Conservation (phyloP, 345 rosid genomes). For the Corymbia maculata region DNA sequence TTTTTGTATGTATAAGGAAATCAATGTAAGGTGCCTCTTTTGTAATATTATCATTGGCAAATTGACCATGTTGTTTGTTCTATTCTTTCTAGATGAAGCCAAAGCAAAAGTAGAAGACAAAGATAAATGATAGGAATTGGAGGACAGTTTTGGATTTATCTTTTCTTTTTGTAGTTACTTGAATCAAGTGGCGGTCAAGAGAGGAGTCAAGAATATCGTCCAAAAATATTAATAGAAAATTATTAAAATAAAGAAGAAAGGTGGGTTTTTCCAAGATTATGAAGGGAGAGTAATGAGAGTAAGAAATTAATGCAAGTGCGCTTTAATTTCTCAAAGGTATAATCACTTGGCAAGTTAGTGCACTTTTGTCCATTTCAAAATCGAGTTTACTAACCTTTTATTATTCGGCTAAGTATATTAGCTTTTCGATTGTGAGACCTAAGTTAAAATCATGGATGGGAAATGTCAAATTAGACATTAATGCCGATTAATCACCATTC, state of each 20-base stretch:
- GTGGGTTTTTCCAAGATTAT: not conserved
- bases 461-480: not conserved
- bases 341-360: not conserved
- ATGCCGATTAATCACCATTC: not conserved
- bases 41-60: not conserved
- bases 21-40: not conserved
- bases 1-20: not conserved
- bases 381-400: not conserved
- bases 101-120: not conserved
- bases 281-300: not conserved
- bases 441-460: not conserved
- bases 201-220: constrained; percentile 20
- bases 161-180: constrained; percentile 1
- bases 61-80: not conserved
- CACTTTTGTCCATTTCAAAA: not conserved
- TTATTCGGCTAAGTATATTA: not conserved
- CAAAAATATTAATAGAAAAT: not conserved
- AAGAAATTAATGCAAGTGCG: not conserved
- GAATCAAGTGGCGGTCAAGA: not conserved
- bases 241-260: not conserved
- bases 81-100: not conserved
- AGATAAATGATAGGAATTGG: not conserved
- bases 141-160: not conserved
- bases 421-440: not conserved
- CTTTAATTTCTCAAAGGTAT: not conserved